Conservation (phyloP, 495 filamentous ascomycete genomes). For the Pseudoneurospora amorphoporcata region DNA sequence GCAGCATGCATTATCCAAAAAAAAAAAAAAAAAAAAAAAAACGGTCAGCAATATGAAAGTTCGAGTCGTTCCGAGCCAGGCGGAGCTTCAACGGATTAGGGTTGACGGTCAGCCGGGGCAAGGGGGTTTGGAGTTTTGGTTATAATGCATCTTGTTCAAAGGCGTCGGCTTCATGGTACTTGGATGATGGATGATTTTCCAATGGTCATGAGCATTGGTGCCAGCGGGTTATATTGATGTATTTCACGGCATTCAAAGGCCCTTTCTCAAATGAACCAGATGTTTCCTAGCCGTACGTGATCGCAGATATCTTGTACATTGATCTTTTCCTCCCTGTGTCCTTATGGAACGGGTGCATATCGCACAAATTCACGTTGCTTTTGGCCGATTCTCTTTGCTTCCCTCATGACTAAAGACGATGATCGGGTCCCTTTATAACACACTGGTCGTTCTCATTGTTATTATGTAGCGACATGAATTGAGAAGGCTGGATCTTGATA, state of each 20-base stretch:
- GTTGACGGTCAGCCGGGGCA: not conserved
- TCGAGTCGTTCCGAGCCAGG: not conserved
- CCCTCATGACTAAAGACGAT: not conserved
- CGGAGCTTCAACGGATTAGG: not conserved
- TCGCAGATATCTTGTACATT: conserved; percentile 1
- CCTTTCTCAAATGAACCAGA: not conserved
- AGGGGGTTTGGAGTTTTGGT: not conserved
- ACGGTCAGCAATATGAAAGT: not conserved
- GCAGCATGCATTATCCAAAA: not conserved
- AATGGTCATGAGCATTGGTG: not conserved
- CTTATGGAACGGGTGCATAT: not conserved
- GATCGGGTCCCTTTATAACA: not conserved
- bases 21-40: not conserved
- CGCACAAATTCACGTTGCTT: not conserved
- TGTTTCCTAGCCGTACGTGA: not conserved
- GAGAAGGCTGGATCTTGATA: not conserved
- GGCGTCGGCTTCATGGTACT: not conserved
- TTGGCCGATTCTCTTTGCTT: not conserved
- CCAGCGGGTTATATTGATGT: not conserved
- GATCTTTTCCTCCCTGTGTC: not conserved
- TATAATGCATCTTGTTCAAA: not conserved
- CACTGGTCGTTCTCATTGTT: not conserved
- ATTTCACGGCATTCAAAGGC: not conserved
- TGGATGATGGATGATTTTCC: not conserved
- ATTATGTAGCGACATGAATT: not conserved